These are phyloP conservation scores for Termitomyces titanicus DNA, from an alignment of 768 basidiomycete genomes.

Conservation along the genomic window DNA sequence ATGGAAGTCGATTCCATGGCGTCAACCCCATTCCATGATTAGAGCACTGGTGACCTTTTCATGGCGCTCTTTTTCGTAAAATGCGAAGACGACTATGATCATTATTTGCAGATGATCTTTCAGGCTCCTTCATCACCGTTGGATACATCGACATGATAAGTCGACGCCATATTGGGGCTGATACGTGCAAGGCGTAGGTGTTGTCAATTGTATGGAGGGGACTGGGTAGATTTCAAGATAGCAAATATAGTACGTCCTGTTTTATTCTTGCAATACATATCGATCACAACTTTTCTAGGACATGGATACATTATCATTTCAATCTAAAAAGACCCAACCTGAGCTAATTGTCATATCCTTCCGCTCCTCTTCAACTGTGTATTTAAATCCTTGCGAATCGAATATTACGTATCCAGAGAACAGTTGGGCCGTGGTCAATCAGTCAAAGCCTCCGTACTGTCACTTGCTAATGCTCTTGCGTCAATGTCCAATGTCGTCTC, in stretches of 20 bases:
- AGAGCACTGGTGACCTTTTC: neutral
- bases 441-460: neutral
- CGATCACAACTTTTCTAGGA: neutral
- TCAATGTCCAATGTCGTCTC: neutral
- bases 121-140: neutral
- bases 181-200: neutral
- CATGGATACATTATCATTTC: neutral
- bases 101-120: neutral
- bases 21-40: slow-evolving; percentile 56
- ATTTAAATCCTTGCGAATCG: neutral
- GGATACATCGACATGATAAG: no score
- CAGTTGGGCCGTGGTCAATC: neutral
- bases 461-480: neutral
- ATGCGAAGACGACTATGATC: neutral
- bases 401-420: no score
- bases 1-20: slow-evolving; percentile 78
- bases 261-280: neutral
- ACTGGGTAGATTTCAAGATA: neutral
- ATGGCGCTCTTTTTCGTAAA: neutral
- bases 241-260: neutral
- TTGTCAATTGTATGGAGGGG: neutral
- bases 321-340: neutral
- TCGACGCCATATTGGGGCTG: neutral
- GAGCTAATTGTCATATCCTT: neutral
- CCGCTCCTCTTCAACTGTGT: neutral